These are phyloP conservation scores for Epicoccum sorghinum DNA, from an alignment of 2,329 filamentous ascomycete genomes.

Conservation along the genomic window DNA sequence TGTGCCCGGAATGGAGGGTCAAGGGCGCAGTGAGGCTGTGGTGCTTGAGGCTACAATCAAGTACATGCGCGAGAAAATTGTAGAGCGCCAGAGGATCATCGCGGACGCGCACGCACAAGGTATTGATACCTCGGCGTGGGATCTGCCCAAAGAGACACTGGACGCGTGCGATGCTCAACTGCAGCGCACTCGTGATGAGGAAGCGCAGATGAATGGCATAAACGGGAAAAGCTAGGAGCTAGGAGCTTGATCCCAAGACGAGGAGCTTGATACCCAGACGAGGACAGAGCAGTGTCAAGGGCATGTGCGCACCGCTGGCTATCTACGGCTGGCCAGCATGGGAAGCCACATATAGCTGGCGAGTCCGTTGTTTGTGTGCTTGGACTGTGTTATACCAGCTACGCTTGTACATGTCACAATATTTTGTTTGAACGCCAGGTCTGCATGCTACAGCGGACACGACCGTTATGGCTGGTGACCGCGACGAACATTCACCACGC, in stretches of 20 bases:
- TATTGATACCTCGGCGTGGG: conserved; percentile 39
- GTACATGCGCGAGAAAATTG: conserved; percentile 51
- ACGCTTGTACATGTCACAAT: not conserved
- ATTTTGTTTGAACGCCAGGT: too few relatives aligned
- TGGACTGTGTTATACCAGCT: not conserved
- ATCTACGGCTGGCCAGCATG: not conserved
- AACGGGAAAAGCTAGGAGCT: conserved; percentile 17
- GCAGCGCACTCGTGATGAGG: conserved; percentile 30
- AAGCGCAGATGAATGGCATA: conserved; percentile 21
- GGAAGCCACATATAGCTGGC: too few relatives aligned
- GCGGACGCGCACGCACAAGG: conserved; percentile 46
- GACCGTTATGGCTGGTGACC: too few relatives aligned
- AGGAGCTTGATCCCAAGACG: not conserved
- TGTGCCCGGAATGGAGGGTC: conserved; percentile 81
- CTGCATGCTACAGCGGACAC: too few relatives aligned
- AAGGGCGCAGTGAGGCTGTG: conserved; percentile 82
- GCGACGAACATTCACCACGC: conserved; percentile 5
- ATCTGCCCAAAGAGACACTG: conserved; percentile 38
- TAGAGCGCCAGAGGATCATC: conserved; percentile 44
- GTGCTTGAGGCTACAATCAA: conserved; percentile 68
- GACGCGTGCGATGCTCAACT: conserved; percentile 36
- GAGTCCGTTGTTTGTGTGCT: too few relatives aligned
- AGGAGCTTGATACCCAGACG: not conserved
- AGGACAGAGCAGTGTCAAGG: not conserved
- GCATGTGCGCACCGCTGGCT: not conserved